Evolutionary conservation across 2,329 filamentous ascomycete genomes (phyloP).

Genomic region (Pezicula neosporulosa): DNA sequence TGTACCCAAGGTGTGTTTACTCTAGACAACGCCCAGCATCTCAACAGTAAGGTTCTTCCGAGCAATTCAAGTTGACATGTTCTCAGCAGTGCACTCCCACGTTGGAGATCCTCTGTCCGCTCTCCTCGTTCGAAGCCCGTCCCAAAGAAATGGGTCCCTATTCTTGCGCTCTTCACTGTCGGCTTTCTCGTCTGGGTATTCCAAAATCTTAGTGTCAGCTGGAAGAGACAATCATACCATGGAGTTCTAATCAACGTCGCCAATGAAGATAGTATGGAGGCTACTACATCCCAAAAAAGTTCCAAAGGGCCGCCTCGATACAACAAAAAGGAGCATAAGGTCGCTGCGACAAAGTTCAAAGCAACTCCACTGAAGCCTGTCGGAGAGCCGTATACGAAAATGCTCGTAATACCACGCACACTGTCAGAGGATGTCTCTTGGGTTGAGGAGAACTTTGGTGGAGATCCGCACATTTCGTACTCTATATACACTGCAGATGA

Average conservation of each 20-base stretch:
- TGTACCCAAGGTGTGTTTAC: too few relatives aligned
- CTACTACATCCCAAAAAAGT: too few relatives aligned
- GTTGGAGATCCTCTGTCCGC: not conserved
- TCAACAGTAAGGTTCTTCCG: too few relatives aligned
- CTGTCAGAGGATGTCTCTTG: conserved; percentile 17
- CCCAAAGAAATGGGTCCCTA: conserved; percentile 10
- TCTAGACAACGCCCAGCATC: too few relatives aligned
- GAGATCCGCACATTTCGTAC: conserved; percentile 4
- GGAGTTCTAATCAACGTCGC: not conserved
- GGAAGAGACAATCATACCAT: too few relatives aligned
- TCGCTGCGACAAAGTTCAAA: conserved; percentile 2
- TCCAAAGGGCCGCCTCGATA: not conserved
- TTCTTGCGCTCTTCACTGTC: conserved; percentile 4
- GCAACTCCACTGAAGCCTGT: conserved; percentile 9
- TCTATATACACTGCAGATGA: conserved; percentile 24
- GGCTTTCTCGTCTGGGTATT: conserved; percentile 6
- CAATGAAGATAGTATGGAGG: too few relatives aligned
- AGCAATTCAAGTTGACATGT: too few relatives aligned
- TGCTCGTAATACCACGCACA: conserved; percentile 15
- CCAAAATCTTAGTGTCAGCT: not conserved
- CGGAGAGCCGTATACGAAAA: conserved; percentile 15
- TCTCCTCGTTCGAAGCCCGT: not conserved
- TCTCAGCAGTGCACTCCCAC: not conserved
- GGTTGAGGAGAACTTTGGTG: conserved; percentile 17
- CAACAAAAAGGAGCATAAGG: not conserved